These are phyloP conservation scores for Penicillium maclennaniae DNA, from an alignment of 495 filamentous ascomycete genomes.

Conservation along the genomic window DNA sequence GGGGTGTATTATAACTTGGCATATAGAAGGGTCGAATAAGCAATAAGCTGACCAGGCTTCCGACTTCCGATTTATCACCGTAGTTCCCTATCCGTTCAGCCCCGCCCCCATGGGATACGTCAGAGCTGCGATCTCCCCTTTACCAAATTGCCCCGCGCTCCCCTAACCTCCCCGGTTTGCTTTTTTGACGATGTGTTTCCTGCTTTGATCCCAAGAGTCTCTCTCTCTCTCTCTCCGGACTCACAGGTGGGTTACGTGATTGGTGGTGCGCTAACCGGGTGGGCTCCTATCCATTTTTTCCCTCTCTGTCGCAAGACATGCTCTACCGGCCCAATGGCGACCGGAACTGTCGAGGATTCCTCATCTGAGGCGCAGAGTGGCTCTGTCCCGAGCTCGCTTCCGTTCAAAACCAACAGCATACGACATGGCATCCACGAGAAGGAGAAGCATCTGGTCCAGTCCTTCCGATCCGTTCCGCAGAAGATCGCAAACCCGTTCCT, in stretches of 20 bases:
- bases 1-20: slow-evolving; percentile 23
- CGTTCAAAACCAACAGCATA: slow-evolving; percentile 31
- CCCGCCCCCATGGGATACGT: slow-evolving; percentile 25
- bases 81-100: slow-evolving; percentile 23
- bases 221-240: slow-evolving; percentile 4
- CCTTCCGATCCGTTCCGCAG: slow-evolving; percentile 43
- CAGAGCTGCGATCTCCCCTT: slow-evolving; percentile 25
- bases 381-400: slow-evolving; percentile 18
- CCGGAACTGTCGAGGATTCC: slow-evolving; percentile 41
- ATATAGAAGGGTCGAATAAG: slow-evolving; percentile 21
- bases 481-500: slow-evolving; percentile 49
- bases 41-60: slow-evolving; percentile 3
- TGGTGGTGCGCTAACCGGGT: slow-evolving; percentile 27
- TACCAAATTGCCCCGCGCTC: slow-evolving; percentile 19
- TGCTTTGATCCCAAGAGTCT: slow-evolving; percentile 11
- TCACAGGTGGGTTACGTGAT: slow-evolving; percentile 16
- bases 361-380: slow-evolving; percentile 33
- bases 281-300: slow-evolving; percentile 19
- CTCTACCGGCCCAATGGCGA: slow-evolving; percentile 40
- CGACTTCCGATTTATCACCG: slow-evolving; percentile 27
- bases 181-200: slow-evolving; percentile 13
- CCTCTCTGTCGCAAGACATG: slow-evolving; percentile 29
- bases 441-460: slow-evolving; percentile 45
- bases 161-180: slow-evolving; percentile 1
- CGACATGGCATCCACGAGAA: slow-evolving; percentile 42